These are phyloP conservation scores for Astragalus glycyphyllos DNA, from an alignment of 306 rosid genomes.

Conservation along the genomic window DNA sequence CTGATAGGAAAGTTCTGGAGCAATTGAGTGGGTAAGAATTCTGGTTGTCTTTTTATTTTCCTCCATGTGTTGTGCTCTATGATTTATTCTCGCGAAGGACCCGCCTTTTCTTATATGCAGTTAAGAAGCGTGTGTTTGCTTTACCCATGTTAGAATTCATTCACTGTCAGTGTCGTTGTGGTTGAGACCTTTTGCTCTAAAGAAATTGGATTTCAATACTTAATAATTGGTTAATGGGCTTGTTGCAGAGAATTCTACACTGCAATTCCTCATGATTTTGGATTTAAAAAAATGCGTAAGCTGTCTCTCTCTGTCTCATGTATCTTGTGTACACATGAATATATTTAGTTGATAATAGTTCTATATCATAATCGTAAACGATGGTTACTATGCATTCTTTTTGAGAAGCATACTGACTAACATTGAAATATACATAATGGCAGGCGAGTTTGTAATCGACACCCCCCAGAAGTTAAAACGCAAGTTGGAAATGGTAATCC, in stretches of 20 bases:
- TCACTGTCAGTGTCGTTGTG: constrained; percentile 14
- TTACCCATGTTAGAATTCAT: constrained; percentile 8
- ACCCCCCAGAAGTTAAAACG: constrained; percentile 86
- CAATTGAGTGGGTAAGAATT: constrained; percentile 85
- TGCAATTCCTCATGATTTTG: constrained; percentile 94
- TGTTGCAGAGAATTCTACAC: constrained; percentile 93
- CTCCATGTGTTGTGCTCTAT: constrained; percentile 11
- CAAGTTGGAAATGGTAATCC: constrained; percentile 90
- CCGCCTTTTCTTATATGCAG: constrained; percentile 2
- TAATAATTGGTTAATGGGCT: constrained; percentile 42
- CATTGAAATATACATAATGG: constrained; percentile 40
- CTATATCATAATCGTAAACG: constrained; percentile 1
- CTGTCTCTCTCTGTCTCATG: constrained; percentile 42
- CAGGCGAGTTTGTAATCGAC: constrained; percentile 91
- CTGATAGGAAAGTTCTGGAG: constrained; percentile 61
- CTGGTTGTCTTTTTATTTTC: neutral
- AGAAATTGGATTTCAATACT: constrained; percentile 35
- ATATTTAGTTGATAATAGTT: constrained; percentile 10
- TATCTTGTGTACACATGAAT: neutral
- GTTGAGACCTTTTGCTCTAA: constrained; percentile 28
- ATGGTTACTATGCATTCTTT: constrained; percentile 34
- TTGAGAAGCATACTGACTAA: constrained; percentile 33
- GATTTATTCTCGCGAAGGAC: constrained; percentile 8
- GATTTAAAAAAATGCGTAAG: constrained; percentile 91
- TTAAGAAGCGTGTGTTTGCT: constrained; percentile 18